A percentile compares a stretch with the other conserved stretches of the same genome.
These are phyloP conservation scores for Gossypium gossypioides DNA, from an alignment of 441 rosid genomes.

Conservation along the genomic window DNA sequence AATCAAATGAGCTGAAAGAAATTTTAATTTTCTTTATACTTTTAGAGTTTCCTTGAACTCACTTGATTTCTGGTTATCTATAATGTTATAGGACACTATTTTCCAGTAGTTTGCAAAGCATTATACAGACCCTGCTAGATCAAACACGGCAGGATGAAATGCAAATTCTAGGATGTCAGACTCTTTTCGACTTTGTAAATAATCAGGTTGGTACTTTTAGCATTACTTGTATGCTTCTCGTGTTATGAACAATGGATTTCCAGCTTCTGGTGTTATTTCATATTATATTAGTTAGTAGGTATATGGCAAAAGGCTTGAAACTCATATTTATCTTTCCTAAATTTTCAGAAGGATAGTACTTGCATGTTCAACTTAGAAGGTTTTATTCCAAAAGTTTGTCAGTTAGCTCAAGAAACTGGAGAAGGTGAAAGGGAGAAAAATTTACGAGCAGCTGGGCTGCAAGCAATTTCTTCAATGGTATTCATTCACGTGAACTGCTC, in stretches of 20 bases:
- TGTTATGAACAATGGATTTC: background rate
- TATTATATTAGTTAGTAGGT: constrained; percentile 6
- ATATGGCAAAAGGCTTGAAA: background rate
- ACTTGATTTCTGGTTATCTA: constrained; percentile 12
- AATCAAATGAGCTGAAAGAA: background rate
- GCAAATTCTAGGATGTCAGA: constrained; percentile 68
- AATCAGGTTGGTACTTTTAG: constrained; percentile 58
- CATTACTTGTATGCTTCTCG: background rate
- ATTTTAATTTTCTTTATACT: background rate
- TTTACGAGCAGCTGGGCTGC: constrained; percentile 52
- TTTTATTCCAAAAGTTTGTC: constrained; percentile 71
- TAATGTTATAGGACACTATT: constrained; percentile 57
- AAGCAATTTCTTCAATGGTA: constrained; percentile 73
- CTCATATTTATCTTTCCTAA: constrained; percentile 14
- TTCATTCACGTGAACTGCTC: background rate
- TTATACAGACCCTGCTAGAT: constrained; percentile 65
- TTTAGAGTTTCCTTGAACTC: constrained; percentile 8
- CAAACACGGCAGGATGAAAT: constrained; percentile 65
- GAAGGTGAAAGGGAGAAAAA: constrained; percentile 48
- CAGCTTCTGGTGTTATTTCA: constrained; percentile 13
- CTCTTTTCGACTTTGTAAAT: constrained; percentile 70
- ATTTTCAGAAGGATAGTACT: constrained; percentile 65
- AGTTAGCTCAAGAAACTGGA: constrained; percentile 67
- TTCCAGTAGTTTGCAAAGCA: constrained; percentile 68
- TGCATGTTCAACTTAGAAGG: constrained; percentile 75